Evolutionary conservation across 257 asterid species (phyloP).

Genomic region (Coffea canephora): DNA sequence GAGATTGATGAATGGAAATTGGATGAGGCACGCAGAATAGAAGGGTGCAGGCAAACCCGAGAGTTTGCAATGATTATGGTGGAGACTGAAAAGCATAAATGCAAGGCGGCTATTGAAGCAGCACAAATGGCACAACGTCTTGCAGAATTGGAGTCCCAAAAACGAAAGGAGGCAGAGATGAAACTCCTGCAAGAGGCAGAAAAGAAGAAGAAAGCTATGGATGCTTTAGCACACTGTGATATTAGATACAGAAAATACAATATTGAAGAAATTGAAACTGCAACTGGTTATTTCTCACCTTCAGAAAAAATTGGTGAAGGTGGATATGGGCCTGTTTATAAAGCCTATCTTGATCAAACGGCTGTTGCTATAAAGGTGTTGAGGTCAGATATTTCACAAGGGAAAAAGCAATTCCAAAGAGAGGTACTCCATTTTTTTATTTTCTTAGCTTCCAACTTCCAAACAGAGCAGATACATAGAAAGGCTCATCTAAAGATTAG

Average conservation of each 20-base stretch:
- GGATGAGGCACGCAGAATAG: slow-evolving; percentile 38
- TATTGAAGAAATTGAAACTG: slow-evolving; percentile 61
- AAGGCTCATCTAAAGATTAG: not conserved
- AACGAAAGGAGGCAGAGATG: slow-evolving; percentile 59
- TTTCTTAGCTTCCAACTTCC: not conserved
- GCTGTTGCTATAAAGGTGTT: slow-evolving; percentile 86
- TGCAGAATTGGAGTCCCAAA: slow-evolving; percentile 68
- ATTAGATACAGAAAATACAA: slow-evolving; percentile 53
- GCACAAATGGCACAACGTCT: slow-evolving; percentile 68
- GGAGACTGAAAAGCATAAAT: slow-evolving; percentile 67
- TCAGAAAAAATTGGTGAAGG: slow-evolving; percentile 90
- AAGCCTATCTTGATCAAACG: slow-evolving; percentile 69
- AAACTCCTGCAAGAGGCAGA: slow-evolving; percentile 46
- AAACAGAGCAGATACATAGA: not conserved
- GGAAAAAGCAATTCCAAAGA: slow-evolving; percentile 73
- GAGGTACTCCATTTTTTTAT: slow-evolving; percentile 47
- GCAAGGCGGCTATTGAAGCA: slow-evolving; percentile 71
- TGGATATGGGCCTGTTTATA: slow-evolving; percentile 85
- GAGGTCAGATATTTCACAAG: slow-evolving; percentile 75
- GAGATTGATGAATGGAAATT: slow-evolving; percentile 38
- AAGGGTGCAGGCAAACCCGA: slow-evolving; percentile 41
- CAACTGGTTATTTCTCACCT: slow-evolving; percentile 63
- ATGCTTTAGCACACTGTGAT: slow-evolving; percentile 44
- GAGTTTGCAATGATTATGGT: slow-evolving; percentile 54
- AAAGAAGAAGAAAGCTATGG: slow-evolving; percentile 63